Conservation (phyloP, 1,284 basidiomycete genomes). For the Ganoderma lingzhi region DNA sequence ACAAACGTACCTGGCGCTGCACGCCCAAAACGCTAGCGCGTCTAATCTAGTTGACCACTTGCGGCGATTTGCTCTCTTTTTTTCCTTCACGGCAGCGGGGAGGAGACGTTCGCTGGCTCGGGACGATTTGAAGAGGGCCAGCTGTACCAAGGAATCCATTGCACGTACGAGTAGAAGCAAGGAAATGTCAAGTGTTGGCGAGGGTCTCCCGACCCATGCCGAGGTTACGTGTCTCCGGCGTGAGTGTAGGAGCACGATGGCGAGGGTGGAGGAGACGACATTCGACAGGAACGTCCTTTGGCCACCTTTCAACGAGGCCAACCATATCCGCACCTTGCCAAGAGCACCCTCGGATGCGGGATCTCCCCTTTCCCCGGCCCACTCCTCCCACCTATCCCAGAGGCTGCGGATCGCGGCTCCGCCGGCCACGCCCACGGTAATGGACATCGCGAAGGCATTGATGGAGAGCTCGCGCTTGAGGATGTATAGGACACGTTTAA, state of each 20-base stretch:
- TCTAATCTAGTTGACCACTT: slow-evolving; percentile 59
- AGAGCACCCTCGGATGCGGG: slow-evolving; percentile 2
- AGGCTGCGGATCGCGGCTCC: slow-evolving; percentile 59
- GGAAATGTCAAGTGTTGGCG: slow-evolving; percentile 72
- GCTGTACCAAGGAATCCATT: slow-evolving; percentile 65
- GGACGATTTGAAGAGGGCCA: slow-evolving; percentile 49
- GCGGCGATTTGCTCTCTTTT: slow-evolving; percentile 33
- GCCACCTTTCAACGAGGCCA: slow-evolving; percentile 41
- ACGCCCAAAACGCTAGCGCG: slow-evolving; percentile 76
- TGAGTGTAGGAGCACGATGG: slow-evolving; percentile 63
- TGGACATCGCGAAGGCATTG: slow-evolving; percentile 73
- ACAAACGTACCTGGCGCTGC: slow-evolving; percentile 70
- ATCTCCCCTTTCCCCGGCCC: slow-evolving; percentile 8
- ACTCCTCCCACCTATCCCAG: slow-evolving; percentile 48
- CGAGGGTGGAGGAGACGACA: slow-evolving; percentile 61
- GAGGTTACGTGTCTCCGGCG: slow-evolving; percentile 41
- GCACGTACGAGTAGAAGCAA: slow-evolving; percentile 76
- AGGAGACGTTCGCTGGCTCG: slow-evolving; percentile 19
- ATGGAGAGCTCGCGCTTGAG: slow-evolving; percentile 62
- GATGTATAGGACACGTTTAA: slow-evolving; percentile 47
- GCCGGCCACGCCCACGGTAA: slow-evolving; percentile 69
- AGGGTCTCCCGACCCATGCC: slow-evolving; percentile 40
- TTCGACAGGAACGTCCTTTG: slow-evolving; percentile 67
- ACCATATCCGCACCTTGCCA: slow-evolving; percentile 18
- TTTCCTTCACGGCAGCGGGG: slow-evolving; percentile 26